These are phyloP conservation scores for Galerina marginata DNA, from an alignment of 768 basidiomycete genomes.

Conservation along the genomic window DNA sequence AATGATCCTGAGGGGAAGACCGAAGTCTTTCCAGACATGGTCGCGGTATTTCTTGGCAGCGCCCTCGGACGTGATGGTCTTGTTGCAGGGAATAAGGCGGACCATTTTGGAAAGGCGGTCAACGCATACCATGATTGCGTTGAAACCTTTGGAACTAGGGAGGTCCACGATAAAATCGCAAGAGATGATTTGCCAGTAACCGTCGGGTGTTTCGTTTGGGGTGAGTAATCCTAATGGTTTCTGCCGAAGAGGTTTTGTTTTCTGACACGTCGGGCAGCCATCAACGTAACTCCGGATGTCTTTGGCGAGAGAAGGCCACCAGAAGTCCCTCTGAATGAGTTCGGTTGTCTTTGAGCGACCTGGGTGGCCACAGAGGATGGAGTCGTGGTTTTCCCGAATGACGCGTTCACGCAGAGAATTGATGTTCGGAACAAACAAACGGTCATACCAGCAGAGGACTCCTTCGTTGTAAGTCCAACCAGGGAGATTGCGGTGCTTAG, in stretches of 20 bases:
- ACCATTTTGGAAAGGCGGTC: conserved; percentile 11
- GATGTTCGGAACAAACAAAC: conserved; percentile 18
- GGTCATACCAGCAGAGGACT: conserved; percentile 7
- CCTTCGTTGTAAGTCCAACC: conserved; percentile 10
- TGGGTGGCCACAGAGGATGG: conserved; percentile 33
- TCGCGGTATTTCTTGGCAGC: background rate
- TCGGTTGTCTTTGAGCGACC: conserved; percentile 36
- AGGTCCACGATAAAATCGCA: conserved; percentile 42
- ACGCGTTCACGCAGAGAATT: conserved; percentile 5
- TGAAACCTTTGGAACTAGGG: conserved; percentile 32
- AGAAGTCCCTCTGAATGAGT: conserved; percentile 31
- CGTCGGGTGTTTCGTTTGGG: conserved; percentile 22
- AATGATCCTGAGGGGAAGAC: conserved; percentile 30
- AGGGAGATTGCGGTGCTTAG: background rate
- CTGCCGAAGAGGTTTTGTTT: conserved; percentile 37
- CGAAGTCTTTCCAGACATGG: conserved; percentile 26
- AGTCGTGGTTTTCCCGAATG: conserved; percentile 20
- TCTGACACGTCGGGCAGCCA: conserved; percentile 34
- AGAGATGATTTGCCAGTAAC: conserved; percentile 37
- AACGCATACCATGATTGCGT: conserved; percentile 40
- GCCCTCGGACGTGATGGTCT: background rate
- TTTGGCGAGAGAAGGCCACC: conserved; percentile 24
- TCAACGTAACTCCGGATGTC: conserved; percentile 26
- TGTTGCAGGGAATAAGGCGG: background rate
- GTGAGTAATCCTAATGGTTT: conserved; percentile 24